Conservation (phyloP, 257 asterid species). For the Forsythia suspensa region DNA sequence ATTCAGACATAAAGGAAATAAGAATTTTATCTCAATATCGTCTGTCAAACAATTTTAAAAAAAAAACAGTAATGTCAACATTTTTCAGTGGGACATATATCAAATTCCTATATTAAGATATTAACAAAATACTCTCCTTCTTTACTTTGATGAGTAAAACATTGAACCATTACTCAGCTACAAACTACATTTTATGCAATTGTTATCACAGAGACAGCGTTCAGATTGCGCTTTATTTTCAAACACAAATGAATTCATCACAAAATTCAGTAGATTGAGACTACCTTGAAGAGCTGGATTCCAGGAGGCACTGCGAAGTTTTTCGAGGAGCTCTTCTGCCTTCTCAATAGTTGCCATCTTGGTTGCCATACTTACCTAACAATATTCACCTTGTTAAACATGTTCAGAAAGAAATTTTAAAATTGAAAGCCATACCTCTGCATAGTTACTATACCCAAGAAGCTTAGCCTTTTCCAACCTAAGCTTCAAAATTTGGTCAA, state of each 20-base stretch:
- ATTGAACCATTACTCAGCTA: slow-evolving; percentile 10
- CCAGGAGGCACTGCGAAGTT: slow-evolving; percentile 91
- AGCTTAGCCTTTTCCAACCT: slow-evolving; percentile 93
- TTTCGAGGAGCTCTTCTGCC: slow-evolving; percentile 91
- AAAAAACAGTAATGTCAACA: neutral
- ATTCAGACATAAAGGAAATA: too few relatives aligned
- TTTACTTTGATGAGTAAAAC: slow-evolving; percentile 2
- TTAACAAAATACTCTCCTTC: neutral
- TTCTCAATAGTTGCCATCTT: slow-evolving; percentile 94
- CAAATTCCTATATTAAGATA: neutral
- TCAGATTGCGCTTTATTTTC: neutral
- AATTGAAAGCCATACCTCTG: slow-evolving; percentile 58
- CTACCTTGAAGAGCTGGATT: slow-evolving; percentile 67
- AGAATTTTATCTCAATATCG: neutral
- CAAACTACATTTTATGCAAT: neutral
- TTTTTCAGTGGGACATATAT: neutral
- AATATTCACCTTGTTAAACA: slow-evolving; percentile 30
- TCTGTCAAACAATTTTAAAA: neutral
- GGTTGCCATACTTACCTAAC: slow-evolving; percentile 90
- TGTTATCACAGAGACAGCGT: neutral
- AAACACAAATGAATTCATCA: slow-evolving; percentile 6
- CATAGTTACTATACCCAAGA: slow-evolving; percentile 91
- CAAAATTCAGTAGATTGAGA: neutral
- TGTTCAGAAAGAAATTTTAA: slow-evolving; percentile 14
- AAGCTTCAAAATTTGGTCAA: slow-evolving; percentile 86